phyloP scores from a whole-genome alignment of 257 asterid species.

The Solanum tarapatanum region DNA sequence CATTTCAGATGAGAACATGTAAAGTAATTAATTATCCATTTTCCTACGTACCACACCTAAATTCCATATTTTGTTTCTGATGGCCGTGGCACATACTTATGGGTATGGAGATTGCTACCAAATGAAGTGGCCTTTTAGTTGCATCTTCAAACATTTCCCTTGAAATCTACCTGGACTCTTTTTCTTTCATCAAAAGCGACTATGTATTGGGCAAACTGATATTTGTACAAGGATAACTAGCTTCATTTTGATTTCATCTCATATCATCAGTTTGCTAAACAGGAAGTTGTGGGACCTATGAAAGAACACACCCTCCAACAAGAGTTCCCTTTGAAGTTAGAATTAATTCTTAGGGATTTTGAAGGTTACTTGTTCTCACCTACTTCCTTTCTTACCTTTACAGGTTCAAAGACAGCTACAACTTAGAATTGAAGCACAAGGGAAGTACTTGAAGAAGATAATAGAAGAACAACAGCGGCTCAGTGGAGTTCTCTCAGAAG shows the following conservation, averaged over 20 bases:
- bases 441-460: slow-evolving; percentile 89
- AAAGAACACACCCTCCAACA: neutral
- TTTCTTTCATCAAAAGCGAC: neutral
- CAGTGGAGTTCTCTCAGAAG: slow-evolving; percentile 62
- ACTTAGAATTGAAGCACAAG: slow-evolving; percentile 93
- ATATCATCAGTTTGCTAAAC: neutral
- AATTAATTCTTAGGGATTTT: neutral
- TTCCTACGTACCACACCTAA: neutral
- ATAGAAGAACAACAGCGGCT: slow-evolving; percentile 89
- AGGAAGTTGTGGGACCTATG: neutral
- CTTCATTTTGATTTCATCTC: neutral
- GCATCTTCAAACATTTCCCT: neutral
- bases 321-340: neutral
- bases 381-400: neutral
- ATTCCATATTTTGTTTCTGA: neutral
- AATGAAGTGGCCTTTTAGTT: neutral
- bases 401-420: slow-evolving; percentile 98
- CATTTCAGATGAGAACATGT: neutral
- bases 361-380: neutral
- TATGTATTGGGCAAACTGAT: neutral
- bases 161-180: neutral
- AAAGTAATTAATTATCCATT: neutral
- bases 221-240: neutral
- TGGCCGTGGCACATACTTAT: neutral
- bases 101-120: neutral